These are phyloP conservation scores for Pouteria glomerata DNA, from an alignment of 148 eudicot species.

Conservation along the genomic window DNA sequence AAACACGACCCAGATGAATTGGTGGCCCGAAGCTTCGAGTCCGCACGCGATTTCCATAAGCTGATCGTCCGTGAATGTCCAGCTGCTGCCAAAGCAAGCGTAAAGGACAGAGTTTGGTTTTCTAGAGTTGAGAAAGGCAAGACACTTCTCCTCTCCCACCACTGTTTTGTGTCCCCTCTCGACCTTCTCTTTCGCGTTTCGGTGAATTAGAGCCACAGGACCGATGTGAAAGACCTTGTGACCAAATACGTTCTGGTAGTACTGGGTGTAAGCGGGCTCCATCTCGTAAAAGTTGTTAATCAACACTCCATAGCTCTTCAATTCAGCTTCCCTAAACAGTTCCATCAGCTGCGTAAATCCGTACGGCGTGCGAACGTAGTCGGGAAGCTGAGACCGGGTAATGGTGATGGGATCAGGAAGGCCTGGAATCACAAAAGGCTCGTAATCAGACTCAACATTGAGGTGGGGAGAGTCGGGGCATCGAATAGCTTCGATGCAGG, in stretches of 20 bases:
- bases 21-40: neutral
- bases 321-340: slow-evolving; percentile 16
- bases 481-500: neutral
- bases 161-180: neutral
- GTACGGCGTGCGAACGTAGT: neutral
- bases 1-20: too few species aligned
- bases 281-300: slow-evolving; percentile 15
- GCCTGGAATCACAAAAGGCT: too few species aligned
- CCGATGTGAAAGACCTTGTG: too few species aligned
- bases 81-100: neutral
- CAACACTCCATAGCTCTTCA: too few species aligned
- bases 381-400: slow-evolving; percentile 15
- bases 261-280: slow-evolving; percentile 10
- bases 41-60: neutral
- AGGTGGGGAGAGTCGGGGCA: too few species aligned
- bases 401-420: slow-evolving; percentile 7
- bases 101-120: neutral
- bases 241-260: too few species aligned
- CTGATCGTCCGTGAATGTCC: neutral
- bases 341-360: slow-evolving; percentile 1
- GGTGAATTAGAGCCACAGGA: neutral
- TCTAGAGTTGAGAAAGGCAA: neutral
- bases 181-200: neutral
- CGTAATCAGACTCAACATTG: too few species aligned
- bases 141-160: neutral